A percentile compares a stretch with the other conserved stretches of the same genome.
These are phyloP conservation scores for Diutina scorzettiae DNA, from an alignment of 1,139 yeast species.

Conservation along the genomic window DNA sequence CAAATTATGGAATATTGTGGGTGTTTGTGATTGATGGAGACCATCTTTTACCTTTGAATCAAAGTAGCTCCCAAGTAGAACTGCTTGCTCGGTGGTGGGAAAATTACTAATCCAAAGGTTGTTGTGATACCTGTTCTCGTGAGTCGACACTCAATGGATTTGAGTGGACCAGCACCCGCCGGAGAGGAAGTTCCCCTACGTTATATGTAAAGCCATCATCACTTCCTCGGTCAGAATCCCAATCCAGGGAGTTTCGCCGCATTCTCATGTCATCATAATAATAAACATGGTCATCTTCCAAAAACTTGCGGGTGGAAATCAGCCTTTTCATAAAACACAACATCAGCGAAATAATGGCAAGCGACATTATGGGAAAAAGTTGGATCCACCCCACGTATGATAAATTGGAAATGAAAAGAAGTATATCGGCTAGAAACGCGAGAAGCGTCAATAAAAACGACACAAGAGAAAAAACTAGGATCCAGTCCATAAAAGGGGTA, in stretches of 20 bases:
- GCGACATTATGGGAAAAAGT: slow-evolving; percentile 24
- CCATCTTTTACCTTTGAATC: not conserved
- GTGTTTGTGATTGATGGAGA: not conserved
- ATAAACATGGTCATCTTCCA: slow-evolving; percentile 20
- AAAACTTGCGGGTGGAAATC: slow-evolving; percentile 25
- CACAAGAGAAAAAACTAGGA: slow-evolving; percentile 31
- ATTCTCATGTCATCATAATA: slow-evolving; percentile 25
- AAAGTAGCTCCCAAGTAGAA: not conserved
- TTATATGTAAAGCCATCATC: slow-evolving; percentile 2
- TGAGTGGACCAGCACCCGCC: not conserved
- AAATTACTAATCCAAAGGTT: too few relatives aligned
- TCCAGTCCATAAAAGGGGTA: slow-evolving; percentile 19
- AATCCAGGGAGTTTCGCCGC: not conserved
- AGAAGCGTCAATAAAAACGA: slow-evolving; percentile 36
- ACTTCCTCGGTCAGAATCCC: slow-evolving; percentile 4
- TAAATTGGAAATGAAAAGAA: slow-evolving; percentile 39
- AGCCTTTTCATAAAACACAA: slow-evolving; percentile 31
- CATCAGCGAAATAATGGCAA: slow-evolving; percentile 26
- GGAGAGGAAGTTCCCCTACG: not conserved
- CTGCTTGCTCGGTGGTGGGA: not conserved
- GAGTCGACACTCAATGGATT: too few relatives aligned
- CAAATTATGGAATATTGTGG: not conserved
- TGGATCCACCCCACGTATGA: slow-evolving; percentile 45
- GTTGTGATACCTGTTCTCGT: too few relatives aligned
- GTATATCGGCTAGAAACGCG: slow-evolving; percentile 42